These are phyloP conservation scores for Apiospora kogelbergensis DNA, from an alignment of 2,329 filamentous ascomycete species.

Conservation along the genomic window DNA sequence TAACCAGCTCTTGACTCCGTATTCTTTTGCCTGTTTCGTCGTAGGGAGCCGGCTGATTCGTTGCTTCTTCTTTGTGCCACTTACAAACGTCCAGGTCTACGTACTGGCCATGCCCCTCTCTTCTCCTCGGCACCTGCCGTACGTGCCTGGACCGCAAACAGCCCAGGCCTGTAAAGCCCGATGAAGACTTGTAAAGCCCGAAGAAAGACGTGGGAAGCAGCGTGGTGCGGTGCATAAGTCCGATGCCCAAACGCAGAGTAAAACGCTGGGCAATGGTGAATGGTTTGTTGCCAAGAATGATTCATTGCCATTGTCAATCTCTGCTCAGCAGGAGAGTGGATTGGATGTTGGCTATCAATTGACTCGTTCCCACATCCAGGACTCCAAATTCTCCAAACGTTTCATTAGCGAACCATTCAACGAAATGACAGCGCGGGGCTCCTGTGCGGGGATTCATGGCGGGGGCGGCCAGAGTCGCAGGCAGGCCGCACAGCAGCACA, in stretches of 20 bases:
- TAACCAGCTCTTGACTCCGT: too few species aligned
- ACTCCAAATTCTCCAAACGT: not conserved
- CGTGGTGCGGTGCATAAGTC: not conserved
- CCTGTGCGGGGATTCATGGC: not conserved
- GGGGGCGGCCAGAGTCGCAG: not conserved
- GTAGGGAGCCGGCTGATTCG: too few species aligned
- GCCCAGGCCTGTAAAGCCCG: too few species aligned
- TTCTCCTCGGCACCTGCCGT: not conserved
- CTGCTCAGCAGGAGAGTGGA: not conserved
- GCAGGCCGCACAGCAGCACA: too few species aligned
- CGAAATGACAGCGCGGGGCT: constrained; percentile 1
- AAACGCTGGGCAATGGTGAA: not conserved
- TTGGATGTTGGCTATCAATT: not conserved
- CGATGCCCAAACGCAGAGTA: not conserved
- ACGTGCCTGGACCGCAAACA: not conserved
- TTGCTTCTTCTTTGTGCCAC: too few species aligned
- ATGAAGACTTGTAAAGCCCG: not conserved
- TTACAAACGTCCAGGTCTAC: too few species aligned
- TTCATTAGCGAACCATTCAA: not conserved
- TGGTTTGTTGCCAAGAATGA: not conserved
- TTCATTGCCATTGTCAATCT: not conserved
- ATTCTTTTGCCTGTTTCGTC: too few species aligned
- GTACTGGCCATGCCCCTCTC: not conserved
- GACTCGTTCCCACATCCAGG: not conserved
- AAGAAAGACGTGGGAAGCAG: not conserved